Base-by-base conservation (phyloP, 345 rosid genomes). In the Cardiospermum halicacabum region DNA sequence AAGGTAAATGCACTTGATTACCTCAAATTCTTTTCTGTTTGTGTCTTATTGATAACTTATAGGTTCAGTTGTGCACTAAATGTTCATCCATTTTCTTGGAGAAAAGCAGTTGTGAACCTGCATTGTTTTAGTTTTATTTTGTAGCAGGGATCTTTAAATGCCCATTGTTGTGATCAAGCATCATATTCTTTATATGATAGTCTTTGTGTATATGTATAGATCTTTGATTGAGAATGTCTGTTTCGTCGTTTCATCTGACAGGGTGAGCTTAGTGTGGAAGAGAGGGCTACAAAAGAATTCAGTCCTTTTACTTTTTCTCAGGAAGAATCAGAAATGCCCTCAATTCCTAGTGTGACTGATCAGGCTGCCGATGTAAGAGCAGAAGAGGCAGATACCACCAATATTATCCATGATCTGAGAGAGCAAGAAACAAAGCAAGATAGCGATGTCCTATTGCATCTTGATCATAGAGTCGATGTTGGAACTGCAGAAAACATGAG, bases 1-100 rank as follows among this genome's bases (percentile, higher is more conserved):
- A 78, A 80, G 93, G 93, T 87, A 74, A 58, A 62, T 57, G 51
- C 5, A 60, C 37, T 11, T 57, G 47, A 40, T 26, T 10, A 56
- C 42, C 18, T 11, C 21, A 22, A 63, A 13, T 22, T 51, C 28
- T 3, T 36, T 12, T 36, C 21, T 51, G n/a, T 49, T 19, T 45
- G 18, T 26, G 31, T 58, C 21, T 59, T 2, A 40, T 16, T 40
- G 51, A 22, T 26, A 18, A 47, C 51, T 24, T 16, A 60, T 8
- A 25, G 51, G 26, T 30, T 45, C 28, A 27, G 56, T 36, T 37
- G 48, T 22, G 27, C 7, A 0, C 21, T 19, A 30, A 28, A 7
- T 27, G 7, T 6, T 19, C 4, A 42, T 59, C 22, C 5, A 25
- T 26, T 40, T 27, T 59, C 50, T 22, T 24, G 9, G 16, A 31